A percentile compares a stretch with the other conserved stretches of the same genome.
phyloP scores from a whole-genome alignment of 2,329 filamentous ascomycete genomes.

The Colletotrichum agaves region DNA sequence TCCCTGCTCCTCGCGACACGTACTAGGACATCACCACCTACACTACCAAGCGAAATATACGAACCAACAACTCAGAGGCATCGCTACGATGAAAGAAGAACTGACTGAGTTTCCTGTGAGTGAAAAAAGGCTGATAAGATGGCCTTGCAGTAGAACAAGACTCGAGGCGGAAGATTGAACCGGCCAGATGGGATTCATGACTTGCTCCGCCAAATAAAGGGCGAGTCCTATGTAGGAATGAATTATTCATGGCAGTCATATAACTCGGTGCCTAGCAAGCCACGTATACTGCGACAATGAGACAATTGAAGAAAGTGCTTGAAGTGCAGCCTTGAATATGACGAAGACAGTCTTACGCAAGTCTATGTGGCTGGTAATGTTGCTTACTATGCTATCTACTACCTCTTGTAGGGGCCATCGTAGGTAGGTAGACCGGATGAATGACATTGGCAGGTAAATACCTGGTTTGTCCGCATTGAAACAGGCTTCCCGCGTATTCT shows the following conservation, averaged over 20 bases:
- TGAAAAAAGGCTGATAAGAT: no score
- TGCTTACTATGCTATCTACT: no score
- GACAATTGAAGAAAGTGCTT: not conserved
- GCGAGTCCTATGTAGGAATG: not conserved
- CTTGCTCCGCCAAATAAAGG: no score
- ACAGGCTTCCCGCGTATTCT: conserved; percentile 22
- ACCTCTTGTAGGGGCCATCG: no score
- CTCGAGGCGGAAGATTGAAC: no score
- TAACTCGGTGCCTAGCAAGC: conserved; percentile 18
- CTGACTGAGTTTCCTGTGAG: no score
- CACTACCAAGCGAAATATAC: not conserved
- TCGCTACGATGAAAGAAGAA: not conserved
- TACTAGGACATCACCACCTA: conserved; percentile 26
- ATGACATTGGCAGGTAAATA: not conserved
- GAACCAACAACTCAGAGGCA: conserved; percentile 4
- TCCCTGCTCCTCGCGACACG: not conserved
- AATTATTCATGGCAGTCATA: no score
- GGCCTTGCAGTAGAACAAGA: no score
- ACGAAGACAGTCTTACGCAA: conserved; percentile 46
- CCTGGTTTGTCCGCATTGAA: conserved; percentile 11
- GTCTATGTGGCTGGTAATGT: conserved; percentile 46
- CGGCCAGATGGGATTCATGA: no score
- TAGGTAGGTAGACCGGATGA: no score
- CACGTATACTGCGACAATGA: not conserved
- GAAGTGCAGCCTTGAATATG: not conserved